Base-by-base conservation (phyloP, 2,329 filamentous ascomycete genomes). In the Colletotrichum sp. region DNA sequence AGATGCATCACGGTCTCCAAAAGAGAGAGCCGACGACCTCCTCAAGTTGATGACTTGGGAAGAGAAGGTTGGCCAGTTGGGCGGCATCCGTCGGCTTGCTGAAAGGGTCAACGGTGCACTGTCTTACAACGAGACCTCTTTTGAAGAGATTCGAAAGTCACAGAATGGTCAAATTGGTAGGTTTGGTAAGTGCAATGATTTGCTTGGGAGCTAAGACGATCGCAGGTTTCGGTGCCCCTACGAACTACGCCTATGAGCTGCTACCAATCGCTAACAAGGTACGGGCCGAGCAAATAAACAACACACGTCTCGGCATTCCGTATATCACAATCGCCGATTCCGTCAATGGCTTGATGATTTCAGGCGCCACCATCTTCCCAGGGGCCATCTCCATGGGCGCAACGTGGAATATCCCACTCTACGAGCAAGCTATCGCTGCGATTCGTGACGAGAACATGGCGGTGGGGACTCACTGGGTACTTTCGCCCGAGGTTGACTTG, bases 401-500 rank as follows among this genome's bases (percentile, higher is more conserved):
- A 0, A 81, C 81, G 1, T 83, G 79, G 65, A 83, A 84, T 57
- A 60, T 84, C 0, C 78, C 79, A 7, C 78, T 84, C 0, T 84
- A 81, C 64, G 79, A 81, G 60, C 71, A 82, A 48, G 79, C 76
- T 3, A 74, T 81, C 4, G 75, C 71, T 4, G 81, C 80, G 0
- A 82, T 82, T 12, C 79, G 83, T 4, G 82, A 83, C 4, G 83
- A 84, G 72, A 82, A 82, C 30, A 63, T 81, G 9, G 81, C 82
- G 3, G 71, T 83, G 8, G 83, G 83, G 1, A 79, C 81, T 34
- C 80, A 79, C 34, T 84, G 83, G 83, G 82, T 84, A 10, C 78
- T 84, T 3, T 82, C 81, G 0, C 83, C 83, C 8, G 81, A 82
- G 36, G 75, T 84, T 7, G 83, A 84, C 70, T 69, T 84, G 9